These are phyloP conservation scores for Leucocoprinus leucothites DNA, from an alignment of 768 basidiomycete species.

Conservation along the genomic window DNA sequence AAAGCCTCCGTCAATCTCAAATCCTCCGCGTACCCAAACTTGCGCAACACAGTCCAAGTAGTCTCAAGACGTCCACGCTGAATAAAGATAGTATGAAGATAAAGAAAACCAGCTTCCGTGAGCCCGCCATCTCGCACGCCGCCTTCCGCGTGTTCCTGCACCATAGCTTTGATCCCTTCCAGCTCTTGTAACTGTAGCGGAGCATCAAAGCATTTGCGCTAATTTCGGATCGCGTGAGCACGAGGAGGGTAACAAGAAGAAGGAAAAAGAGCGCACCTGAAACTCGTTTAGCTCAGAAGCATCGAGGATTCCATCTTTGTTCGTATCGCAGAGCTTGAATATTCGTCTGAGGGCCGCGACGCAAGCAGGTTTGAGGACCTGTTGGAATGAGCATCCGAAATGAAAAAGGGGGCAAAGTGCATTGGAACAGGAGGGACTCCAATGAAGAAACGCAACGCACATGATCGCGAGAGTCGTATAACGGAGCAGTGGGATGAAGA, in stretches of 20 bases:
- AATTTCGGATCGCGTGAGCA: constrained; percentile 13
- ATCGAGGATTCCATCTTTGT: constrained; percentile 92
- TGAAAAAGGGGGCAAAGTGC: no score
- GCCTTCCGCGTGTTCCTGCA: constrained; percentile 72
- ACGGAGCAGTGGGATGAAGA: constrained; percentile 91
- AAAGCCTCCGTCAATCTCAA: constrained; percentile 85
- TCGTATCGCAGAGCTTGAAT: constrained; percentile 93
- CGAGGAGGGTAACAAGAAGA: not conserved
- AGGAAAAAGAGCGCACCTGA: constrained; percentile 56
- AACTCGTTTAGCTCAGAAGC: constrained; percentile 94
- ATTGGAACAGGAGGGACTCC: constrained; percentile 4
- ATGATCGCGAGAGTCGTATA: constrained; percentile 96
- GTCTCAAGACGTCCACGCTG: constrained; percentile 94
- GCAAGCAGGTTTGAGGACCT: constrained; percentile 93
- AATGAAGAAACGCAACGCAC: constrained; percentile 38
- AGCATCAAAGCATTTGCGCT: constrained; percentile 95
- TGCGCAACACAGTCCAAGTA: constrained; percentile 94
- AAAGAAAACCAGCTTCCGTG: constrained; percentile 91
- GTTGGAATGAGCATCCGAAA: constrained; percentile 14
- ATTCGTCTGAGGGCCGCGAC: constrained; percentile 85
- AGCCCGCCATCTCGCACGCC: constrained; percentile 78
- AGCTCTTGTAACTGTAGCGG: constrained; percentile 91
- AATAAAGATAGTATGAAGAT: constrained; percentile 95
- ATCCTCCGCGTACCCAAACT: constrained; percentile 96
- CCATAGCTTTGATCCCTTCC: constrained; percentile 94